phyloP scores from a whole-genome alignment of 148 eudicot genomes.

The Nyssa sinensis region DNA sequence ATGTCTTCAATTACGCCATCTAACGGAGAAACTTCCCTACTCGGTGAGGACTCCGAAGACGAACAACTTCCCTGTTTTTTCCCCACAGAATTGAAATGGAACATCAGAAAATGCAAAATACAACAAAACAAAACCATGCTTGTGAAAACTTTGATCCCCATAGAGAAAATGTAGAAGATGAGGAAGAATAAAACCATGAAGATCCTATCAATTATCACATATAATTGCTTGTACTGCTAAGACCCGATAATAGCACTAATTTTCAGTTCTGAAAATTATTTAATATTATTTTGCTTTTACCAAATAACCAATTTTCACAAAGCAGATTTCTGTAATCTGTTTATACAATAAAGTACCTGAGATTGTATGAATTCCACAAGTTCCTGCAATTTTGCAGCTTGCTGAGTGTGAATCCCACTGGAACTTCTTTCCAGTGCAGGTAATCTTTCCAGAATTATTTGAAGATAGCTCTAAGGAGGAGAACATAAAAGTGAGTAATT shows the following conservation, averaged over 20 bases:
- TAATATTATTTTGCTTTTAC: not conserved
- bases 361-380: slow-evolving; percentile 82
- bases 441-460: slow-evolving; percentile 74
- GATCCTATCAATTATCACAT: no score
- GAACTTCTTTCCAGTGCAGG: slow-evolving; percentile 71
- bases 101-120: not conserved
- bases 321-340: not conserved
- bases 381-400: slow-evolving; percentile 86
- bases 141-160: not conserved
- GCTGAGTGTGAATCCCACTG: slow-evolving; percentile 79
- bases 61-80: slow-evolving; percentile 69
- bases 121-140: not conserved
- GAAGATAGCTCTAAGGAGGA: slow-evolving; percentile 66
- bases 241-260: no score
- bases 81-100: slow-evolving; percentile 16
- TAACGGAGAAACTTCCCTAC: slow-evolving; percentile 64
- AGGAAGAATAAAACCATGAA: no score
- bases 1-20: slow-evolving; percentile 85
- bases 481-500: slow-evolving; percentile 18
- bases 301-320: not conserved
- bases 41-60: slow-evolving; percentile 81
- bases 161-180: no score
- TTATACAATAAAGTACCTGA: slow-evolving; percentile 50
- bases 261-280: no score
- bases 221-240: no score